phyloP scores from a whole-genome alignment of 1,284 basidiomycete species.

The Rhodotorula sp. region DNA sequence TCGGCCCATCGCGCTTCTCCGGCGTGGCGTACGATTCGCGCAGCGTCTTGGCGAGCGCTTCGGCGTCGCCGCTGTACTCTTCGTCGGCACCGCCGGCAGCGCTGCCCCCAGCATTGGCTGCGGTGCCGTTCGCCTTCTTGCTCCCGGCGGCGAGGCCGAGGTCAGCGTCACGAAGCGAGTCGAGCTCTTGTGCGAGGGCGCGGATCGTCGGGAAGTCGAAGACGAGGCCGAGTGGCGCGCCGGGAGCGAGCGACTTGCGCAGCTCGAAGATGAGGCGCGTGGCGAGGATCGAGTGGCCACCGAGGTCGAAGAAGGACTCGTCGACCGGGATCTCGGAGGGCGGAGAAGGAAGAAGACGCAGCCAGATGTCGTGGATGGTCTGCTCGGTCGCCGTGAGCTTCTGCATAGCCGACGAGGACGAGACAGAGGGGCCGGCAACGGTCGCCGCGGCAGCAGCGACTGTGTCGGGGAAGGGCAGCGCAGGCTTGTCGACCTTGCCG shows the following conservation, averaged over 20 bases:
- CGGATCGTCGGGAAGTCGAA: slow-evolving; percentile 88
- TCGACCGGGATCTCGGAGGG: slow-evolving; percentile 78
- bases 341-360: slow-evolving; percentile 75
- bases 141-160: slow-evolving; percentile 63
- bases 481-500: slow-evolving; percentile 98
- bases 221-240: slow-evolving; percentile 87
- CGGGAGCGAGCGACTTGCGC: slow-evolving; percentile 85
- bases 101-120: slow-evolving; percentile 18
- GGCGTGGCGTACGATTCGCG: slow-evolving; percentile 61
- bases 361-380: slow-evolving; percentile 80
- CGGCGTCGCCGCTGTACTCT: slow-evolving; percentile 79
- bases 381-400: slow-evolving; percentile 71
- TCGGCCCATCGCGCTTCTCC: slow-evolving; percentile 60
- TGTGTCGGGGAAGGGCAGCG: slow-evolving; percentile 97
- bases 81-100: slow-evolving; percentile 36
- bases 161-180: slow-evolving; percentile 74
- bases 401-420: slow-evolving; percentile 34
- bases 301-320: slow-evolving; percentile 97
- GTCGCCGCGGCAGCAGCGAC: slow-evolving; percentile 64
- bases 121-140: slow-evolving; percentile 34
- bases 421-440: slow-evolving; percentile 45
- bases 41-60: slow-evolving; percentile 64
- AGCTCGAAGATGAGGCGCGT: slow-evolving; percentile 97
- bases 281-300: slow-evolving; percentile 97
- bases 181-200: slow-evolving; percentile 78